Conservation (phyloP, 2,329 filamentous ascomycete species). For the Penicillium sp. region DNA sequence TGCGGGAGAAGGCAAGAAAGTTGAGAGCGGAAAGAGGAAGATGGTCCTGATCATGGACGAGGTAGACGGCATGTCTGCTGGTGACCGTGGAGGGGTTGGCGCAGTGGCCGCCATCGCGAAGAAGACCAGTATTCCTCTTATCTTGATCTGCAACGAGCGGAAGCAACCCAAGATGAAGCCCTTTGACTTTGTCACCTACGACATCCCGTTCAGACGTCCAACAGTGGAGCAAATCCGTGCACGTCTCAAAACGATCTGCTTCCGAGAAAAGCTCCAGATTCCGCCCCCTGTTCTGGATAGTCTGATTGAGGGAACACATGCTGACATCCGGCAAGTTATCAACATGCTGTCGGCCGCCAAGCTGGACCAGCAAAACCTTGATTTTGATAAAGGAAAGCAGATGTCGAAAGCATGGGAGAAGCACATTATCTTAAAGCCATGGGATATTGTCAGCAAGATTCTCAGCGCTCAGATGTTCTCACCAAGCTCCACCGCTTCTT, state of each 20-base stretch:
- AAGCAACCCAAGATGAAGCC: conserved; percentile 95
- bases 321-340: conserved; percentile 95
- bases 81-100: conserved; percentile 91
- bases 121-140: conserved; percentile 91
- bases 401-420: conserved; percentile 99
- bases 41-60: conserved; percentile 98
- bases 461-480: conserved; percentile 83
- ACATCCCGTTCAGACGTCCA: conserved; percentile 82
- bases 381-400: conserved; percentile 79
- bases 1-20: conserved; percentile 73
- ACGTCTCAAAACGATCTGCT: conserved; percentile 92
- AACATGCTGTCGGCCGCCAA: conserved; percentile 98
- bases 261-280: conserved; percentile 83
- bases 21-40: conserved; percentile 82
- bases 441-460: conserved; percentile 96
- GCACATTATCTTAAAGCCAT: conserved; percentile 91
- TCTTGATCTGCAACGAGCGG: conserved; percentile 96
- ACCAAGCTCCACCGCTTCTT: conserved; percentile 73
- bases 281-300: conserved; percentile 81
- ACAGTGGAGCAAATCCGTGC: conserved; percentile 88
- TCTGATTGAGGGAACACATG: conserved; percentile 89
- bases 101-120: conserved; percentile 92
- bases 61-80: conserved; percentile 97
- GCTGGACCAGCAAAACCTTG: conserved; percentile 75
- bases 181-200: conserved; percentile 81